Percentiles rank a stretch among this genome's conserved stretches.
These are phyloP conservation scores for Mycena floridula DNA, from an alignment of 768 basidiomycete genomes.

Conservation along the genomic window DNA sequence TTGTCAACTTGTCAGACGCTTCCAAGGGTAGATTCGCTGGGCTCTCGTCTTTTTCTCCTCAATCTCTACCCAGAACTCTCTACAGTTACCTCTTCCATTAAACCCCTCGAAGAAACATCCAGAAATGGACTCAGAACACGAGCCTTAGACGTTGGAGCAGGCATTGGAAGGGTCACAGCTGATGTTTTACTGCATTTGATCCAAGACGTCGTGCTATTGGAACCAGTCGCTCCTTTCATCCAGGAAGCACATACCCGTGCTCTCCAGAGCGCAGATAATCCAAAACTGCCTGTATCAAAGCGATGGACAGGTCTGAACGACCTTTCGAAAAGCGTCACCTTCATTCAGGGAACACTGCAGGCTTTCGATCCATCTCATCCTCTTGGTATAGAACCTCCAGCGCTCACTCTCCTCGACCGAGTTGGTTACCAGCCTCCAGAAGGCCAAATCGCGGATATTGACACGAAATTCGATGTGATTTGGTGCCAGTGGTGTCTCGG, in stretches of 20 bases:
- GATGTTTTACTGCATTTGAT: slow-evolving; percentile 88
- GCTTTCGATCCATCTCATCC: slow-evolving; percentile 65
- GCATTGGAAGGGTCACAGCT: slow-evolving; percentile 87
- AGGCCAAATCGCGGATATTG: slow-evolving; percentile 30
- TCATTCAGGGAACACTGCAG: slow-evolving; percentile 78
- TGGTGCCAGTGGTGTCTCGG: slow-evolving; percentile 99
- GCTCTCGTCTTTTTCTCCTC: slow-evolving; percentile 84
- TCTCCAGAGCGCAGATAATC: slow-evolving; percentile 24
- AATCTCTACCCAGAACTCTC: slow-evolving; percentile 76
- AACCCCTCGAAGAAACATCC: slow-evolving; percentile 32
- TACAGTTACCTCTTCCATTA: slow-evolving; percentile 68
- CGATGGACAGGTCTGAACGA: slow-evolving; percentile 67
- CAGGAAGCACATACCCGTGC: slow-evolving; percentile 52
- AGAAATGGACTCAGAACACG: slow-evolving; percentile 39
- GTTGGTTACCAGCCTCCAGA: slow-evolving; percentile 48
- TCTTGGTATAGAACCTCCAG: slow-evolving; percentile 21
- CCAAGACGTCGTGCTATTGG: slow-evolving; percentile 81
- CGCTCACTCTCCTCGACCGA: slow-evolving; percentile 46
- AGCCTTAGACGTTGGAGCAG: slow-evolving; percentile 91
- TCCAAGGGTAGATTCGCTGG: slow-evolving; percentile 85
- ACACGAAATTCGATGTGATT: slow-evolving; percentile 78
- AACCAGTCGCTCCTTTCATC: slow-evolving; percentile 80
- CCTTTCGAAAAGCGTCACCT: slow-evolving; percentile 62
- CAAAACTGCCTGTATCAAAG: slow-evolving; percentile 14
- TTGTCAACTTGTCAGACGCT: slow-evolving; percentile 69